These are phyloP conservation scores for Diospyros lotus DNA, from an alignment of 148 eudicot genomes.

Conservation along the genomic window DNA sequence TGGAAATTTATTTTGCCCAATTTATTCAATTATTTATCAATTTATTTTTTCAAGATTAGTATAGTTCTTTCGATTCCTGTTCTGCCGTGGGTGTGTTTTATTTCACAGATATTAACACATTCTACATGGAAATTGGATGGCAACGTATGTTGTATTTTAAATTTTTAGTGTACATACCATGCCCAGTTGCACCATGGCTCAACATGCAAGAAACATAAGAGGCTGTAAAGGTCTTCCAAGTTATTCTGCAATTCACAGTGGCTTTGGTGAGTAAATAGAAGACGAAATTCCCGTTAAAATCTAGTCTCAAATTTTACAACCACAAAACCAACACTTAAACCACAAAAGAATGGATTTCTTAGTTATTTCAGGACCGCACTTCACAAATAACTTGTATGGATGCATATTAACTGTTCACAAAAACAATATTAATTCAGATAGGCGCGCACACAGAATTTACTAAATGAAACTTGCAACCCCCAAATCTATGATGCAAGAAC, in stretches of 20 bases:
- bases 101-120: too few relatives aligned
- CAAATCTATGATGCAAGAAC: neutral
- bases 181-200: slow-evolving; percentile 81
- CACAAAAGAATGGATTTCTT: slow-evolving; percentile 5
- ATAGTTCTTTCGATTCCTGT: too few relatives aligned
- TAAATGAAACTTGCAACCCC: neutral
- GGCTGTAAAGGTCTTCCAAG: slow-evolving; percentile 67
- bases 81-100: too few relatives aligned
- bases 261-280: neutral
- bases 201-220: slow-evolving; percentile 62
- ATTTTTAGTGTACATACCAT: slow-evolving; percentile 34
- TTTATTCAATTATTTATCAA: too few relatives aligned
- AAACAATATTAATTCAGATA: neutral
- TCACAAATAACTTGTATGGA: neutral
- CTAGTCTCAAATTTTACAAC: neutral
- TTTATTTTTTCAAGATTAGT: too few relatives aligned
- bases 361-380: neutral
- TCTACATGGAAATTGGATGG: neutral
- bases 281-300: neutral
- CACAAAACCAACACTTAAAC: neutral
- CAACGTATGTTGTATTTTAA: neutral
- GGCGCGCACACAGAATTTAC: neutral
- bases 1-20: too few relatives aligned
- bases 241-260: slow-evolving; percentile 44
- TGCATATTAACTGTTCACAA: neutral